Conservation (phyloP, 116 monocot genomes). For the Trichopus zeylanicus region DNA sequence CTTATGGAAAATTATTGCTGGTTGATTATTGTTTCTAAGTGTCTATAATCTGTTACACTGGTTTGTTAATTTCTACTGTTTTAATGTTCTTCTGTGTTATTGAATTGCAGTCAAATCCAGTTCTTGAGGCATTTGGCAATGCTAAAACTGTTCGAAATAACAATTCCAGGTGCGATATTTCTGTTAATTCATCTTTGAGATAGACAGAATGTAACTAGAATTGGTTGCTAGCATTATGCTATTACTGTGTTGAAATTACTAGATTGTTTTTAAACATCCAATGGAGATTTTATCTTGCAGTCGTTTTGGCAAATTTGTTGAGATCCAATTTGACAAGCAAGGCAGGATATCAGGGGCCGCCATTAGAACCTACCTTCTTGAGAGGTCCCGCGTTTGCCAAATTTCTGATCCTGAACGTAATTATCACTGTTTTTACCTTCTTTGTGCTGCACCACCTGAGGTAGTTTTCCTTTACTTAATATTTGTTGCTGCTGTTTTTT, state of each 20-base stretch:
- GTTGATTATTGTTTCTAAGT: too few relatives aligned
- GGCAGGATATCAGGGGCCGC: constrained; percentile 98
- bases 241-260: background rate
- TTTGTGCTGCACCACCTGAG: constrained; percentile 93
- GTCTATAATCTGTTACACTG: too few relatives aligned
- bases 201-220: too few relatives aligned
- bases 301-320: constrained; percentile 98
- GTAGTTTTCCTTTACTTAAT: constrained; percentile 17
- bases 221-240: constrained; percentile 1
- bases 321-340: constrained; percentile 92
- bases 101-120: constrained; percentile 81
- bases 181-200: background rate
- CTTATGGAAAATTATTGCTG: background rate
- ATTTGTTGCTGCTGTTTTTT: constrained; percentile 14
- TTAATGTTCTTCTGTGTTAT: background rate
- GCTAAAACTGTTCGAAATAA: constrained; percentile 99
- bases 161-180: constrained; percentile 67
- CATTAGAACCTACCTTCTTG: constrained; percentile 96
- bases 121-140: constrained; percentile 99
- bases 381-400: constrained; percentile 93
- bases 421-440: constrained; percentile 97
- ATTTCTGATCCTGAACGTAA: constrained; percentile 97
- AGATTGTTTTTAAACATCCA: background rate
- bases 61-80: too few relatives aligned
- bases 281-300: constrained; percentile 25